Base-by-base conservation (phyloP, 106 monocot species). In the Platanthera guangdongensis region DNA sequence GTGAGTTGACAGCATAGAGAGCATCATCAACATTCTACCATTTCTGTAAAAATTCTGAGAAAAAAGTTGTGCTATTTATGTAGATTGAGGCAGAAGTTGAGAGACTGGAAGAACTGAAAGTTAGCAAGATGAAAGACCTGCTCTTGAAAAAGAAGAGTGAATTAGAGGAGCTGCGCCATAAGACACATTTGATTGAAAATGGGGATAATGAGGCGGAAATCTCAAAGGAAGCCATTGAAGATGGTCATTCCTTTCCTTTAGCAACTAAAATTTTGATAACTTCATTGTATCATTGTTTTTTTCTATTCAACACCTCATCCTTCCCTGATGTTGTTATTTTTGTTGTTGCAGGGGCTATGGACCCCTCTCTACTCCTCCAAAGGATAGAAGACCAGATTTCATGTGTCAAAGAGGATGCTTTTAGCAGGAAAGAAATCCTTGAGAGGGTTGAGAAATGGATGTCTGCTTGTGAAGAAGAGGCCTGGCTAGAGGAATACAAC, bases 361-460 rank as follows among this genome's bases (percentile, higher is more conserved):
- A 92, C 52, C 84, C 88, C 4, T 74, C 54, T 65, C 79, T 86
- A 63, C 71, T 92, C 46, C 52, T 92, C 69, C 88, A 86, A 59
- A 84, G 86, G 63, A 86, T 92, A 71, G 91, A 92, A 52, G 47
- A 57, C 50, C 86, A 86, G 47, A 88, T 92, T 75, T 80, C 86
- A 13, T 50, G 25, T 32, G 81, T 81, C 14, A 92, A 92, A 75
- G 91, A 88, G 47, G 91, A 92, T 80, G 86, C 82, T 13, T 92
- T 88, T 75, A 84, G 82, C 71, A 78, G 91, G 77, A 86, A 79
- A 76, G 91, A 92, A 53, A 83, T 92, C 51, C 91, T 92, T 50
- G 91, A 92, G 50, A 92, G 76, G 70, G 88, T 92, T 60, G 88
- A 88, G 48, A 92, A 92, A 86, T 92, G 88, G 88, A 70, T 92